phyloP scores from a whole-genome alignment of 305 asterid species.

The Solanum chacoense region DNA sequence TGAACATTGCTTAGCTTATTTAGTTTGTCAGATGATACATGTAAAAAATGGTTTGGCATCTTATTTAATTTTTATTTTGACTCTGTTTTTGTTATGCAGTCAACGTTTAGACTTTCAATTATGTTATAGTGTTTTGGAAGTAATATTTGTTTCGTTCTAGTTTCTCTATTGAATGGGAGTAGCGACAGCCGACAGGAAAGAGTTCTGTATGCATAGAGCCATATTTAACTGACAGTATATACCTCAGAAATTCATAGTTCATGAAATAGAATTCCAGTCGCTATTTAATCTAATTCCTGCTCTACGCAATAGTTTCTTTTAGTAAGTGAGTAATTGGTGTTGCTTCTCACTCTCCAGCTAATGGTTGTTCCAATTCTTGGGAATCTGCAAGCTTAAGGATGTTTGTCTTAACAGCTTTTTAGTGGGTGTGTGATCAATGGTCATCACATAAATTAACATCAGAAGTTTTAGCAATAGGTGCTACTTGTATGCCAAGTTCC shows the following conservation, averaged over 20 bases:
- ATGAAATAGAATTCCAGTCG: neutral
- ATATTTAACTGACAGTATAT: neutral
- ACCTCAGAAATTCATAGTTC: neutral
- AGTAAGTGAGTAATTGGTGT: neutral
- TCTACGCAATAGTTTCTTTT: neutral
- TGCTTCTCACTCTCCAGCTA: neutral
- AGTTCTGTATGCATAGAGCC: neutral
- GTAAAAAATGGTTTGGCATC: neutral
- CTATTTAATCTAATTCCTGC: neutral
- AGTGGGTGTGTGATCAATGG: neutral
- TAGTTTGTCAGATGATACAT: neutral
- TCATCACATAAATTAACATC: neutral
- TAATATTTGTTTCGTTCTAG: neutral
- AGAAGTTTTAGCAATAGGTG: neutral
- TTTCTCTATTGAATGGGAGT: neutral
- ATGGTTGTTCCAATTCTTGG: neutral
- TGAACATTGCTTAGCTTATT: neutral
- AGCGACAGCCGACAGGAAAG: neutral
- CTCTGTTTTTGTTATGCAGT: neutral
- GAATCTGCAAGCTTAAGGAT: neutral
- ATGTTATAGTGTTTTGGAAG: neutral
- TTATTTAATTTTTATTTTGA: neutral
- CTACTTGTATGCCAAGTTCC: neutral
- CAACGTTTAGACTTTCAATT: neutral
- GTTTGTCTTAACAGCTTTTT: neutral